Base-by-base conservation (phyloP, 768 basidiomycete species). In the Gymnopilus junonius region DNA sequence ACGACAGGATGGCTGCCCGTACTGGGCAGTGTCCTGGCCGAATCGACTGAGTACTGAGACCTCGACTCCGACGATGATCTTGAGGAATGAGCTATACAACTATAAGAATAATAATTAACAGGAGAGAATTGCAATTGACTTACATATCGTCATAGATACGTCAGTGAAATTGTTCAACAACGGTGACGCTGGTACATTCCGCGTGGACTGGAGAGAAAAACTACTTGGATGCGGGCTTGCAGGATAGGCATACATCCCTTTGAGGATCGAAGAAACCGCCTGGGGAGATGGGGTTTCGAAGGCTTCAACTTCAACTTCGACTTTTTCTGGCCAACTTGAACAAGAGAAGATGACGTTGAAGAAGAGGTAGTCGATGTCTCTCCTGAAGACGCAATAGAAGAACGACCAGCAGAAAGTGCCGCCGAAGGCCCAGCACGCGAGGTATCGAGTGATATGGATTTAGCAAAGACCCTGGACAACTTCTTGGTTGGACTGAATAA, bases 221-320 rank as follows among this genome's bases (percentile, higher is more conserved):
- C 27, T 39, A 10, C 14, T 46, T 8, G 15, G 23, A 17, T 23
- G 35, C 14, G 29, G 46, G 17, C 8, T 39, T 51, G 27, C 31
- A 46, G 58, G 54, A 42, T 56, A 39, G 20, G 58, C 59, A 21
- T 60, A 50, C 63, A 60, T 64, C 12, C 46, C 55, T 37, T 61
- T 54, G 21, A 64, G 29, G n/a, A 64, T 60, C 11, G 58, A 57
- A n/a, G 58, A 31, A 31, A 61, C 59, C 7, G 51, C 45, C 15
- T 46, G 45, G 20, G 25, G 59, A 60, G 54, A 55, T n/a, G 40
- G 14, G 27, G 42, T 34, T 42, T 59, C 31, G 39, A 29, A 12
- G 56, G 11, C 25, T 46, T 50, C 17, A n/a, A 27, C 17, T 42
- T 58, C 14, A 32, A 17, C 25, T 46, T 50, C 17, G 23, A 27